Conservation (phyloP, 1,284 basidiomycete species). For the Fomitopsis palustris region DNA sequence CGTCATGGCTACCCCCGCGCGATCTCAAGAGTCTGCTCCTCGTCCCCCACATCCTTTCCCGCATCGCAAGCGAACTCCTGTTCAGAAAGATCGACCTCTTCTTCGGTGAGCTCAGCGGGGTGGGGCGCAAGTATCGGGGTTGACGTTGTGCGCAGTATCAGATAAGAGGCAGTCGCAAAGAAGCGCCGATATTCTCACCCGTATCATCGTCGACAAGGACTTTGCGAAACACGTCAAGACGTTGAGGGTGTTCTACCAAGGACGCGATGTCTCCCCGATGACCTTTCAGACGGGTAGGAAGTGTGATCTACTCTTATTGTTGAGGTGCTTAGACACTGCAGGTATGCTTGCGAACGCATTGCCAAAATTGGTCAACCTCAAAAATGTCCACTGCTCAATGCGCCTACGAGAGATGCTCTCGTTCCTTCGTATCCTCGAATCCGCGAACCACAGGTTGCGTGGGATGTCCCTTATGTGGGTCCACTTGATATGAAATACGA, state of each 20-base stretch:
- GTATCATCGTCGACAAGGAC: constrained; percentile 55
- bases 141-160: constrained; percentile 23
- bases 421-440: constrained; percentile 50
- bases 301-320: background rate
- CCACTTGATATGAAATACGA: background rate
- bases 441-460: constrained; percentile 45
- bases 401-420: constrained; percentile 48
- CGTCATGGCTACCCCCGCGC: constrained; percentile 54
- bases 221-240: constrained; percentile 59
- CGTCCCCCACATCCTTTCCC: constrained; percentile 62
- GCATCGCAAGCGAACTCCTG: constrained; percentile 62
- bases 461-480: constrained; percentile 53
- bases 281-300: constrained; percentile 60
- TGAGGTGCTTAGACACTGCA: constrained; percentile 17
- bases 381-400: constrained; percentile 59
- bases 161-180: constrained; percentile 55
- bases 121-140: background rate
- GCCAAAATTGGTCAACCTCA: constrained; percentile 55
- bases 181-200: constrained; percentile 68
- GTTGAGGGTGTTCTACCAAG: constrained; percentile 53
- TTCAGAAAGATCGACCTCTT: constrained; percentile 64
- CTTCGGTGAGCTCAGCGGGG: constrained; percentile 32
- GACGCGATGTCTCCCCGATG: constrained; percentile 46
- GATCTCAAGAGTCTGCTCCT: constrained; percentile 63
- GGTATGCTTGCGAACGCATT: constrained; percentile 68